A percentile compares a stretch with the other conserved stretches of the same genome.
Evolutionary conservation across 148 eudicot genomes (phyloP).

Genomic region (Cornus controversa): DNA sequence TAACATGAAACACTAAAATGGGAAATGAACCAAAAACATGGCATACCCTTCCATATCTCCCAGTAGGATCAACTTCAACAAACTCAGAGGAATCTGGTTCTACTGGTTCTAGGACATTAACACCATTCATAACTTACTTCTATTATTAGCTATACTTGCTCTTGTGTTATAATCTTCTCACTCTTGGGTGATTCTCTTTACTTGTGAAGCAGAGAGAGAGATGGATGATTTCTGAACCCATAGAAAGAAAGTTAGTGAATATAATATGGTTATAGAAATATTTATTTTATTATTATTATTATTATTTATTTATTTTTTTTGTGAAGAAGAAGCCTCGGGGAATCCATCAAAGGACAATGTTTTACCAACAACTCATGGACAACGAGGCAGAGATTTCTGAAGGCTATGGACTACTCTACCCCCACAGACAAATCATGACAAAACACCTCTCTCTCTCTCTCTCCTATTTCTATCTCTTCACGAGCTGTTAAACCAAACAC

Average conservation of each 20-base stretch:
- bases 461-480: too few species aligned
- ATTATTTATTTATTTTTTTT: constrained; percentile 1
- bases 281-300: too few species aligned
- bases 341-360: constrained; percentile 17
- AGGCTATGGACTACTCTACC: constrained; percentile 16
- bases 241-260: neutral
- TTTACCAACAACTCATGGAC: constrained; percentile 21
- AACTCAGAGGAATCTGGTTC: constrained; percentile 59
- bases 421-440: constrained; percentile 27
- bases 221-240: neutral
- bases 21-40: neutral
- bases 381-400: constrained; percentile 19
- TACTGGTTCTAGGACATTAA: constrained; percentile 39
- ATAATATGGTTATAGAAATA: neutral
- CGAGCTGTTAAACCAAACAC: constrained; percentile 27
- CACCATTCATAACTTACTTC: constrained; percentile 47
- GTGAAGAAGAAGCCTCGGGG: constrained; percentile 17
- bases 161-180: neutral
- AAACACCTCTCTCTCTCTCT: constrained; percentile 15
- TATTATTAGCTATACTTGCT: neutral
- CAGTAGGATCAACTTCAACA: constrained; percentile 89
- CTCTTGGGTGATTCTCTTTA: neutral
- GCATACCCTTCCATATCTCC: constrained; percentile 82
- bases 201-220: constrained; percentile 14
- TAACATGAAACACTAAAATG: neutral